Percentiles rank a stretch among this genome's conserved stretches.
These are phyloP conservation scores for Stylosanthes scabra DNA, from an alignment of 331 rosid species.

Conservation along the genomic window DNA sequence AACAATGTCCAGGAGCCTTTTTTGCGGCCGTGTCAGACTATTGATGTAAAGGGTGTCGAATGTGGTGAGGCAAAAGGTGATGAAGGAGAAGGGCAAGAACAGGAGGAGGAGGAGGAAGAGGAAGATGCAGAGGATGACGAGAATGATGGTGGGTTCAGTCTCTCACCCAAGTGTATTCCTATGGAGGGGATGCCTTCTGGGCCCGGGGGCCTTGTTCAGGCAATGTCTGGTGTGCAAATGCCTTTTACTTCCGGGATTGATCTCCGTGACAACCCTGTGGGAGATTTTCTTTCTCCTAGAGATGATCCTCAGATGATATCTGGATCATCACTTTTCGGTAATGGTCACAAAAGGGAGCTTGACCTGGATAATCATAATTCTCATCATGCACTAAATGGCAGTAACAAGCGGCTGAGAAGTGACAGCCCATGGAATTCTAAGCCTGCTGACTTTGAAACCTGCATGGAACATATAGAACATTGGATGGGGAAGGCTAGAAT, in stretches of 20 bases:
- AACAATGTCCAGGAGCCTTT: conserved; percentile 44
- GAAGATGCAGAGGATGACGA: conserved; percentile 61
- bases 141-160: conserved; percentile 62
- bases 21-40: conserved; percentile 57
- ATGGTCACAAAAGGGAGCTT: conserved; percentile 74
- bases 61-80: conserved; percentile 43
- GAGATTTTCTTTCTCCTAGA: conserved; percentile 70
- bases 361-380: conserved; percentile 59
- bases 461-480: conserved; percentile 71
- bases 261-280: conserved; percentile 60
- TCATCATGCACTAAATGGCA: conserved; percentile 58
- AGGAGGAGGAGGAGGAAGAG: conserved; percentile 50
- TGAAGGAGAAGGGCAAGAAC: conserved; percentile 47
- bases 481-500: conserved; percentile 74
- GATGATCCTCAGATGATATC: conserved; percentile 65
- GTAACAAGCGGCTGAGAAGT: conserved; percentile 69
- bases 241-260: conserved; percentile 69
- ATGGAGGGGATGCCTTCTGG: conserved; percentile 78
- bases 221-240: conserved; percentile 56
- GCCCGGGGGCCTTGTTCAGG: conserved; percentile 62
- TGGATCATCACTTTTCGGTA: conserved; percentile 65
- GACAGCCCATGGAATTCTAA: conserved; percentile 72
- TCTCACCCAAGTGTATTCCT: conserved; percentile 56
- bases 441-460: conserved; percentile 55
- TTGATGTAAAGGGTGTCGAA: conserved; percentile 41